Base-by-base conservation (phyloP, 2,329 filamentous ascomycete species). In the Herpomyces periplanetae region DNA sequence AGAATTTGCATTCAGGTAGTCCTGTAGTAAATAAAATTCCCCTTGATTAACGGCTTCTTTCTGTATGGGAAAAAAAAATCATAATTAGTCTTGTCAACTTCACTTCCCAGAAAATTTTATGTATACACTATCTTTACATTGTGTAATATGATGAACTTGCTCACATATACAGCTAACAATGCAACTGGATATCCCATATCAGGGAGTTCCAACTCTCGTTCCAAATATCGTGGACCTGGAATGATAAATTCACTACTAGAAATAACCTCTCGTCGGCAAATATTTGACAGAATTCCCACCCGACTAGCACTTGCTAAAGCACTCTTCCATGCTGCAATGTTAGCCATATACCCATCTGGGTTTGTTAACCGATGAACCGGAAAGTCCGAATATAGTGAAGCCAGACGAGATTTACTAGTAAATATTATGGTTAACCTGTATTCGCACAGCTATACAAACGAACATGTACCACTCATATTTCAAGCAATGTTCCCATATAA, bases 311-410 rank as follows among this genome's bases (percentile, higher is more conserved):
- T 45, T n/a, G 53, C 48, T 16, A 87, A 47, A 2, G 58, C 69
- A 15, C 51, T 50, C 22, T 60, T 55, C 71, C 71, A 87, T 20
- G 68, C 65, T 4, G 49, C 41, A 16, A 68, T 45, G 34, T 87
- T 87, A 16, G 69, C 66, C 9, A 47, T 42, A 41, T 69, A 87
- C 30, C 68, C 69, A 35, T 84, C 68, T 1, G 69, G 66, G 32
- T 87, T 85, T 10, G 64, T 53, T 15, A 50, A 53, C 29, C 50
- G 50, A 28, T 75, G 68, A 3, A 53, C 40, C 14, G 55, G 47
- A 33, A 87, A 85, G 35, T 87, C 71, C 18, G 69, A 73, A 41
- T 84, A 87, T 17, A 87, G 55, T 3, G 69, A 73, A 6, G 66
- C 59, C 6, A 87, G 48, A 19, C 71, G 64, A 26, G 59, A 51